phyloP scores from a whole-genome alignment of 2,329 filamentous ascomycete genomes.

The Leptoxyphium fumago region DNA sequence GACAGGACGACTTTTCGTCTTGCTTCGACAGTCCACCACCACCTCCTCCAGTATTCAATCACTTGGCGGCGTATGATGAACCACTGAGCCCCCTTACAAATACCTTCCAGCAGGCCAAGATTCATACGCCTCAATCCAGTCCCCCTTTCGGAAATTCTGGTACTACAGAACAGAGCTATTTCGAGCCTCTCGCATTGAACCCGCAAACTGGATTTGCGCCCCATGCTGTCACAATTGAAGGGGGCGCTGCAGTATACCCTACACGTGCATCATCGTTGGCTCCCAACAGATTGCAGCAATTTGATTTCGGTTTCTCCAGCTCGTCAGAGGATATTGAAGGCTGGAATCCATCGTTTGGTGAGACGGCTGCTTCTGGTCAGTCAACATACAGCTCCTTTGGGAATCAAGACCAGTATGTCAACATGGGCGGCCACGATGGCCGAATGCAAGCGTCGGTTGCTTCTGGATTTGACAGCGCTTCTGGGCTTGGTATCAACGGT shows the following conservation, averaged over 20 bases:
- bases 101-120: constrained; percentile 14
- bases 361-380: constrained; percentile 7
- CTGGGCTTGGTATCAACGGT: constrained; percentile 19
- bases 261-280: constrained; percentile 12
- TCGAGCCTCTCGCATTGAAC: constrained; percentile 6
- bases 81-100: constrained; percentile 17
- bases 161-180: background rate
- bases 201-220: constrained; percentile 8
- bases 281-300: constrained; percentile 13
- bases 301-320: constrained; percentile 19
- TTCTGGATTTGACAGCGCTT: constrained; percentile 3
- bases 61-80: constrained; percentile 11
- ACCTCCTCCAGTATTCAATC: constrained; percentile 4
- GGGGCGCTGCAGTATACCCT: constrained; percentile 15
- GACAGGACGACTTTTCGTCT: constrained; percentile 23
- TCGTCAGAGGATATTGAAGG: constrained; percentile 7
- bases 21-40: constrained; percentile 15
- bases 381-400: constrained; percentile 7
- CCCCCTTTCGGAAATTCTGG: constrained; percentile 6
- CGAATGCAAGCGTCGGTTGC: constrained; percentile 4
- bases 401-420: constrained; percentile 10
- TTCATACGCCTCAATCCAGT: constrained; percentile 16
- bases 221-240: constrained; percentile 14
- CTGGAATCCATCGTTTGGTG: constrained; percentile 4
- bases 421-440: constrained; percentile 3